Percentiles rank a stretch among this genome's conserved stretches.
Evolutionary conservation across 2,329 filamentous ascomycete genomes (phyloP).

Genomic region (Cordyceps farinosa): DNA sequence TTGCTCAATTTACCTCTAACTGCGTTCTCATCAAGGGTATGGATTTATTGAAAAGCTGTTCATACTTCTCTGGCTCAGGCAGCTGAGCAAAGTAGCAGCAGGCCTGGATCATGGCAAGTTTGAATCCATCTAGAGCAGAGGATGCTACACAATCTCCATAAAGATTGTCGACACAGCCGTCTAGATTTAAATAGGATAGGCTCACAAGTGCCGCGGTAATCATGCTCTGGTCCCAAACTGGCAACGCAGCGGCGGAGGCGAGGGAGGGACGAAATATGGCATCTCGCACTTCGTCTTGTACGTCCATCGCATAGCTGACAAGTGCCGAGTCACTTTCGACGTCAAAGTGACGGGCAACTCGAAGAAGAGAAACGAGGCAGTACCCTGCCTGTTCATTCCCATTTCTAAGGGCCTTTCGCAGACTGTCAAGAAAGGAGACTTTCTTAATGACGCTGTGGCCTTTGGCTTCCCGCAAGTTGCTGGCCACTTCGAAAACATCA

Average conservation of each 20-base stretch:
- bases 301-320: conserved; percentile 65
- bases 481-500: conserved; percentile 67
- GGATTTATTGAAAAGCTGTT: conserved; percentile 52
- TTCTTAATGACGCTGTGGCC: conserved; percentile 62
- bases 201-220: conserved; percentile 66
- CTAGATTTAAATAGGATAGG: conserved; percentile 58
- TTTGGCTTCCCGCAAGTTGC: conserved; percentile 62
- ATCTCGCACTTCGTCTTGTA: conserved; percentile 65
- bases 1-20: conserved; percentile 45
- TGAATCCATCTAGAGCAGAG: conserved; percentile 57
- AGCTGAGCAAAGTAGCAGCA: conserved; percentile 60
- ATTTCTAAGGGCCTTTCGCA: conserved; percentile 61
- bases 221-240: conserved; percentile 58
- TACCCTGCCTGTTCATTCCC: conserved; percentile 65
- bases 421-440: conserved; percentile 59
- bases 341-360: conserved; percentile 61
- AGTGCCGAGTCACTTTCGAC: conserved; percentile 60
- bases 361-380: conserved; percentile 60
- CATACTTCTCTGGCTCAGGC: conserved; percentile 46
- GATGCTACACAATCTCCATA: conserved; percentile 54
- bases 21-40: conserved; percentile 55
- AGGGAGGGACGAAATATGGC: conserved; percentile 56
- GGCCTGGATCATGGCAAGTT: conserved; percentile 59
- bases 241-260: conserved; percentile 43
- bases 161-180: conserved; percentile 54